These are phyloP conservation scores for Pichia sp. DNA, from an alignment of 1,139 yeast genomes.

Conservation along the genomic window DNA sequence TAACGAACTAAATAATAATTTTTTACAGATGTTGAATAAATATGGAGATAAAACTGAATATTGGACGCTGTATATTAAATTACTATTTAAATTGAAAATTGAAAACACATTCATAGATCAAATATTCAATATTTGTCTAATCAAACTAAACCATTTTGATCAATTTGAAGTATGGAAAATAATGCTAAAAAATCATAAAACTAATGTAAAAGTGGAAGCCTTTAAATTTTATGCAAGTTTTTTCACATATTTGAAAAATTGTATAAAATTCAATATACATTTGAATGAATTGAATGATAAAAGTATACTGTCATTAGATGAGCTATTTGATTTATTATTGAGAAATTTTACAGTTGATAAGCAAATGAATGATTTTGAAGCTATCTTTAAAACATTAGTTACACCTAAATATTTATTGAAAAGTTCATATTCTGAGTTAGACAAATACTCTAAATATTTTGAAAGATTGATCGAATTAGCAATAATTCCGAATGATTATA, in stretches of 20 bases:
- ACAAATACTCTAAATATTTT: slow-evolving; percentile 43
- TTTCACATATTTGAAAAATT: slow-evolving; percentile 8
- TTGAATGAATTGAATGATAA: not conserved
- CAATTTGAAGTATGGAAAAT: slow-evolving; percentile 10
- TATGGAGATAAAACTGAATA: not conserved
- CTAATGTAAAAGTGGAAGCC: not conserved
- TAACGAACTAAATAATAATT: not conserved
- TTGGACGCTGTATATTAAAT: slow-evolving; percentile 4
- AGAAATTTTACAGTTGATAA: not conserved
- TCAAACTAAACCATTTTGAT: not conserved
- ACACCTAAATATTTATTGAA: slow-evolving; percentile 31
- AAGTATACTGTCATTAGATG: not conserved
- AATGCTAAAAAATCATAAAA: not conserved
- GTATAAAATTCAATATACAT: slow-evolving; percentile 2
- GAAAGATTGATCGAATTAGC: slow-evolving; percentile 35
- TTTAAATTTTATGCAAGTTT: slow-evolving; percentile 7
- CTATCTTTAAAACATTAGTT: slow-evolving; percentile 17
- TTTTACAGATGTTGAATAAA: not conserved
- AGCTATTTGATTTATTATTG: slow-evolving; percentile 2
- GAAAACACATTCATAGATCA: not conserved
- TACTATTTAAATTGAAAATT: not conserved
- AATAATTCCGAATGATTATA: not conserved
- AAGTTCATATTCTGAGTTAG: slow-evolving; percentile 35
- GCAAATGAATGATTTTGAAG: slow-evolving; percentile 2
- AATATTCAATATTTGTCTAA: slow-evolving; percentile 1